These are phyloP conservation scores for Populus hybrid DNA, from an alignment of 441 rosid species.

Conservation along the genomic window DNA sequence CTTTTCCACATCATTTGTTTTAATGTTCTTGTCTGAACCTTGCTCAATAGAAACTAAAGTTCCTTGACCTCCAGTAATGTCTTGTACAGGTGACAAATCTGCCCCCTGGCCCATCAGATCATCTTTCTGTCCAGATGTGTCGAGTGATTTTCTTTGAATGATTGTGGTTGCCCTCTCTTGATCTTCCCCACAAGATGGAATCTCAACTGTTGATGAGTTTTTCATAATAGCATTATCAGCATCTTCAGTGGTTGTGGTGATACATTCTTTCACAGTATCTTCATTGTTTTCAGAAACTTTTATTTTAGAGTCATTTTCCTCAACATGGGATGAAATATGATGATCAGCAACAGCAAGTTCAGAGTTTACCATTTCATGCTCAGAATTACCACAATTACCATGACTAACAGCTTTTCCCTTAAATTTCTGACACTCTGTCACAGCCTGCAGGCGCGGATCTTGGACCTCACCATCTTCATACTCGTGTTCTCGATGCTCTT, in stretches of 20 bases:
- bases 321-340: constrained; percentile 28
- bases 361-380: constrained; percentile 19
- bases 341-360: constrained; percentile 16
- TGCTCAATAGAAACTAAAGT: constrained; percentile 27
- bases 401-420: constrained; percentile 21
- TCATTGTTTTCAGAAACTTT: constrained; percentile 31
- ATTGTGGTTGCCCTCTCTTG: constrained; percentile 20
- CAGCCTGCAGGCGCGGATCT: constrained; percentile 31
- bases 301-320: constrained; percentile 25
- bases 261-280: constrained; percentile 16
- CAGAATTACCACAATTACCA: constrained; percentile 33
- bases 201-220: constrained; percentile 28
- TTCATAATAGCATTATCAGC: constrained; percentile 25
- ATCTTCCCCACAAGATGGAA: constrained; percentile 25
- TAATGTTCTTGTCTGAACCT: constrained; percentile 32
- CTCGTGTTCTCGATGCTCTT: constrained; percentile 36
- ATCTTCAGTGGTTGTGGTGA: constrained; percentile 13
- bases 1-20: constrained; percentile 32
- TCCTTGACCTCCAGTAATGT: constrained; percentile 31
- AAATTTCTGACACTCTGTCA: constrained; percentile 20
- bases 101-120: constrained; percentile 20
- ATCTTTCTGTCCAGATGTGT: constrained; percentile 29
- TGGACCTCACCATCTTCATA: constrained; percentile 66
- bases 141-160: constrained; percentile 23
- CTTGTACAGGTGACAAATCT: constrained; percentile 35